Evolutionary conservation across 441 rosid genomes (phyloP).

Genomic region (Theobroma grandiflorum): DNA sequence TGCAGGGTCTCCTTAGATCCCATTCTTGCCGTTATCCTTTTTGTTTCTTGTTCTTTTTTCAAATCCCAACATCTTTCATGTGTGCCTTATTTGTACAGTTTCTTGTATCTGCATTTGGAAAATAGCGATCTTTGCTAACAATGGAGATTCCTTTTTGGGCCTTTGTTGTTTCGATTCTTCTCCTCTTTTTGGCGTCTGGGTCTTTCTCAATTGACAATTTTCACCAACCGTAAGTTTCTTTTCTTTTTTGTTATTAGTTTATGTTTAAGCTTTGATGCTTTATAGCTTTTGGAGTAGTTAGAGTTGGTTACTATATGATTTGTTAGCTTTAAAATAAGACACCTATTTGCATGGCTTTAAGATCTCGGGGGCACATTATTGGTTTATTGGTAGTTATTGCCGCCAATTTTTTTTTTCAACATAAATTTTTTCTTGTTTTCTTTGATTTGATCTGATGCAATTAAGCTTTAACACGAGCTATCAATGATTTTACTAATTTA

Average conservation of each 20-base stretch:
- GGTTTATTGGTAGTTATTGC: conserved; percentile 19
- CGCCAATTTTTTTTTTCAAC: conserved; percentile 6
- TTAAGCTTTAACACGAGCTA: neutral
- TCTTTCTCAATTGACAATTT: conserved; percentile 66
- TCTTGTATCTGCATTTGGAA: conserved; percentile 35
- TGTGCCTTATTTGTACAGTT: conserved; percentile 27
- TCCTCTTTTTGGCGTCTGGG: conserved; percentile 55
- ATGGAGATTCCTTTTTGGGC: conserved; percentile 58
- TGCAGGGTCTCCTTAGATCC: conserved; percentile 52
- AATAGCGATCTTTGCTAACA: conserved; percentile 28
- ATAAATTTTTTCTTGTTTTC: neutral
- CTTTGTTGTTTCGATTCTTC: conserved; percentile 42
- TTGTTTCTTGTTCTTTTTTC: neutral
- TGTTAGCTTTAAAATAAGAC: neutral
- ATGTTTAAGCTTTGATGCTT: neutral
- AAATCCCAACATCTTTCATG: conserved; percentile 22
- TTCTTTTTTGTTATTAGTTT: conserved; percentile 15
- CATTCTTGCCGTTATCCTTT: conserved; percentile 23
- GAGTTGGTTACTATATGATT: conserved; percentile 8
- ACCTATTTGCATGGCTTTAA: conserved; percentile 23
- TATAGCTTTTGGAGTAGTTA: conserved; percentile 12
- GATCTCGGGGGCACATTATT: conserved; percentile 26
- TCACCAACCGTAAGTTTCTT: conserved; percentile 81
- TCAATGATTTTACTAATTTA: neutral
- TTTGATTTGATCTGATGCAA: neutral